Conservation (phyloP, 163 green algal species). For the Chlorella variabilis region DNA sequence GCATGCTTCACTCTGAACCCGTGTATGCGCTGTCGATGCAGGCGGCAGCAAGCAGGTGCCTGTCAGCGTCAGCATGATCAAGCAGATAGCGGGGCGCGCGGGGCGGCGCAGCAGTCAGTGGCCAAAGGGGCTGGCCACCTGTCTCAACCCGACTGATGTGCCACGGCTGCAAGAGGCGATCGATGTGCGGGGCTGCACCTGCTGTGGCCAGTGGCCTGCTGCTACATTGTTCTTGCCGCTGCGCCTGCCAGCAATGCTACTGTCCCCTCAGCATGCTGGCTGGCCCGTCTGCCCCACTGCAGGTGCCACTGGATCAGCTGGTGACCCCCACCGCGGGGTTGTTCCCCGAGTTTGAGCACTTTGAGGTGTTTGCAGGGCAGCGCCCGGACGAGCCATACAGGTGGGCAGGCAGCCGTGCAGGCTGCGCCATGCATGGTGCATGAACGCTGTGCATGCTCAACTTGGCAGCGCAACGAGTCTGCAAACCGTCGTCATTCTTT, state of each 20-base stretch:
- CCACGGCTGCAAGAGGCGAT: conserved; percentile 57
- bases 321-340: conserved; percentile 65
- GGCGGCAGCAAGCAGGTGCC: conserved; percentile 22
- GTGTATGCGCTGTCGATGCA: too few species aligned
- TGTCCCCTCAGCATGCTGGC: too few species aligned
- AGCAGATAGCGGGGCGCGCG: conserved; percentile 92
- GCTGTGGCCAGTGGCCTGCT: not conserved
- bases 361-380: conserved; percentile 74
- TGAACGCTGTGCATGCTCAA: not conserved
- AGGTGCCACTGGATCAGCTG: conserved; percentile 53
- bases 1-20: too few species aligned
- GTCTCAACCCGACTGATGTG: conserved; percentile 53
- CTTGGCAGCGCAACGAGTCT: too few species aligned
- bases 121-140: conserved; percentile 50
- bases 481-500: too few species aligned
- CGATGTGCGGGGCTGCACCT: conserved; percentile 7
- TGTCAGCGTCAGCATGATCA: conserved; percentile 70
- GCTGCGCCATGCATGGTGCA: not conserved
- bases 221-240: not conserved
- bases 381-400: conserved; percentile 46
- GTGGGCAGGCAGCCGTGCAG: too few species aligned
- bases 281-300: not conserved
- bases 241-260: too few species aligned
- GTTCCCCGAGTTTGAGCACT: conserved; percentile 78
- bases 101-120: conserved; percentile 69